A percentile compares a stretch with the other conserved stretches of the same genome.
Conservation (phyloP, 2,329 filamentous ascomycete genomes). For the Pseudogymnoascus sp. region DNA sequence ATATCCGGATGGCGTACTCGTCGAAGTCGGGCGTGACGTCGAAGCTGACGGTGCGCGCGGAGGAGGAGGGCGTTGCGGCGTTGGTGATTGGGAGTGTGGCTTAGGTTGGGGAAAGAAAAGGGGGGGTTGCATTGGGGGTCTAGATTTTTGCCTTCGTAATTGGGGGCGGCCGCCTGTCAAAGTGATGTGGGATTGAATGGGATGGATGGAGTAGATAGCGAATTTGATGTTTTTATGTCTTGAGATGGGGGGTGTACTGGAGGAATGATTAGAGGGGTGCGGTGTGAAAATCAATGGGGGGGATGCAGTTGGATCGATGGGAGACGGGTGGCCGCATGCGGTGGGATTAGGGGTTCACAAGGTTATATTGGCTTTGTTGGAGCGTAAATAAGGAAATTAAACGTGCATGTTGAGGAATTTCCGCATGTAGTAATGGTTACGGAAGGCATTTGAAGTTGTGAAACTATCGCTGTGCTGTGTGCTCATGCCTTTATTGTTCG, state of each 20-base stretch:
- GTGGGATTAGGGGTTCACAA: not conserved
- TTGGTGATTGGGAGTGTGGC: constrained; percentile 79
- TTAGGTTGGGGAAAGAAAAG: constrained; percentile 13
- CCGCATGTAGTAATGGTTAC: not conserved
- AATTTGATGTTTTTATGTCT: constrained; percentile 8
- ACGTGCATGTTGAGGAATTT: not conserved
- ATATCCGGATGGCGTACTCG: constrained; percentile 87
- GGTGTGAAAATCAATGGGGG: not conserved
- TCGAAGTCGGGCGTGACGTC: constrained; percentile 90
- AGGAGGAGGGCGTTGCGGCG: constrained; percentile 84
- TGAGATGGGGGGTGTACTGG: not conserved
- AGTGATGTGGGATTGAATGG: not conserved
- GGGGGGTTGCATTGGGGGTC: not conserved
- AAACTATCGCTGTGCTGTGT: not conserved
- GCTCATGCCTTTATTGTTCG: not conserved
- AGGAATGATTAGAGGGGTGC: not conserved
- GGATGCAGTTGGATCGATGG: not conserved
- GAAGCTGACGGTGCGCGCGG: constrained; percentile 85
- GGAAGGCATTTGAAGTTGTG: not conserved
- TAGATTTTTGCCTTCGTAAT: not conserved
- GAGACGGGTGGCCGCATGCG: not conserved
- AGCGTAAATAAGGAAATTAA: not conserved
- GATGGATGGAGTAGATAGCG: constrained; percentile 3
- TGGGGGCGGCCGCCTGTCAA: not conserved
- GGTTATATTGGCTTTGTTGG: not conserved